Conservation (phyloP, 2,329 filamentous ascomycete genomes). For the Neopestalotiopsis clavispora region DNA sequence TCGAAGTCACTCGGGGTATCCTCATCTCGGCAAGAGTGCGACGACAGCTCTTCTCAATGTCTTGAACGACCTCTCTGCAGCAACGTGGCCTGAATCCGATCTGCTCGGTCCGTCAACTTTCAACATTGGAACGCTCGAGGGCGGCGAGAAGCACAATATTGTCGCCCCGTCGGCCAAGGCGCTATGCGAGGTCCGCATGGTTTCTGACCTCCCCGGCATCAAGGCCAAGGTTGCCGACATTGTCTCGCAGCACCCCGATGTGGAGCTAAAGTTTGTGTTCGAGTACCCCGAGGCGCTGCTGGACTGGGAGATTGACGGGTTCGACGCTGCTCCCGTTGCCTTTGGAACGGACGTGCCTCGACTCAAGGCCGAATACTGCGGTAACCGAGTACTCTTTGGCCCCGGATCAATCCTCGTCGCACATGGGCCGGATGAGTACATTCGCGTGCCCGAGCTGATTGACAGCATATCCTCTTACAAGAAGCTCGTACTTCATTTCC, state of each 20-base stretch:
- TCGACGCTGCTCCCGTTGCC: conserved; percentile 40
- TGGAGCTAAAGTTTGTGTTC: conserved; percentile 40
- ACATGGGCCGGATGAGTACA: conserved; percentile 42
- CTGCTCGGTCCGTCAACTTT: conserved; percentile 44
- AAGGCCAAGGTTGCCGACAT: conserved; percentile 37
- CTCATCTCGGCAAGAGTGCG: conserved; percentile 39
- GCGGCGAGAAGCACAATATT: conserved; percentile 45
- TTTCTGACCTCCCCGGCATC: conserved; percentile 39
- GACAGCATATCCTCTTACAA: conserved; percentile 43
- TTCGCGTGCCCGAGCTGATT: conserved; percentile 39
- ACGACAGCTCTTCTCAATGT: conserved; percentile 36
- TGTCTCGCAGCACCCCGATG: conserved; percentile 36
- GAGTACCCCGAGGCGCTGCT: conserved; percentile 43
- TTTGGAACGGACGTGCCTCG: conserved; percentile 46
- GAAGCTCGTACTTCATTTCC: conserved; percentile 25
- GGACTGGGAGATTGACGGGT: conserved; percentile 44
- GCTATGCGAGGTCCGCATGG: conserved; percentile 44
- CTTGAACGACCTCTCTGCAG: conserved; percentile 36
- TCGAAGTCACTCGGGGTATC: conserved; percentile 41
- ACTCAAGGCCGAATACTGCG: conserved; percentile 32
- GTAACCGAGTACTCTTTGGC: conserved; percentile 43
- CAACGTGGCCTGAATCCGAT: conserved; percentile 38
- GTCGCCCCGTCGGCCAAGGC: conserved; percentile 42
- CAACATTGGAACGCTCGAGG: conserved; percentile 43
- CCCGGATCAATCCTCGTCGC: conserved; percentile 44